These are phyloP conservation scores for Cytospora chrysosperma DNA, from an alignment of 2,329 filamentous ascomycete genomes.

Conservation along the genomic window DNA sequence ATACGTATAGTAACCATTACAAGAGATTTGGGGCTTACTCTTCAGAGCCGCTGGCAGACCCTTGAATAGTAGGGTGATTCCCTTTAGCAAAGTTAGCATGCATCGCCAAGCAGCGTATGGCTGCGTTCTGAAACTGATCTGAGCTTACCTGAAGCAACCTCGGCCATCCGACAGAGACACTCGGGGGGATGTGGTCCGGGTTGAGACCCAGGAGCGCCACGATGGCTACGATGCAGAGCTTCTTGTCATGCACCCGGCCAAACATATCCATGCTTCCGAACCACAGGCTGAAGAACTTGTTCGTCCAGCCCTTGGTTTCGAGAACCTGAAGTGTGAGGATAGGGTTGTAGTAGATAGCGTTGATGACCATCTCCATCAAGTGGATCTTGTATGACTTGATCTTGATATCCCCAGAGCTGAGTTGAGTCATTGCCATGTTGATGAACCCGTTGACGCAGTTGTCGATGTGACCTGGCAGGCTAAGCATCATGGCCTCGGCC, in stretches of 20 bases:
- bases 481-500: constrained; percentile 92
- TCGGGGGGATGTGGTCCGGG: constrained; percentile 81
- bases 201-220: constrained; percentile 77
- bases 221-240: constrained; percentile 93
- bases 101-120: neutral
- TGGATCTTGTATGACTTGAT: constrained; percentile 94
- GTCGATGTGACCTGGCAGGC: constrained; percentile 84
- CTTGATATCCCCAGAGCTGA: constrained; percentile 73
- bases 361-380: constrained; percentile 98
- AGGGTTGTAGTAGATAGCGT: constrained; percentile 96
- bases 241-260: constrained; percentile 95
- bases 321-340: constrained; percentile 79
- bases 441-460: constrained; percentile 87
- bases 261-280: constrained; percentile 95
- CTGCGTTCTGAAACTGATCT: neutral
- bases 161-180: constrained; percentile 93
- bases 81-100: constrained; percentile 38
- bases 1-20: neutral
- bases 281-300: constrained; percentile 98
- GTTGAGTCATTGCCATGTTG: constrained; percentile 79
- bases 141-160: constrained; percentile 66
- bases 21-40: constrained; percentile 54
- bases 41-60: constrained; percentile 84
- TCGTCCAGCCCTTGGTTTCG: constrained; percentile 92
- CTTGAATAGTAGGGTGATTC: constrained; percentile 87